Evolutionary conservation across 371 early-diverging fungal genomes (phyloP), one percentile per base, ranked within the genome.

Genomic region (Entomophthora muscae): DNA sequence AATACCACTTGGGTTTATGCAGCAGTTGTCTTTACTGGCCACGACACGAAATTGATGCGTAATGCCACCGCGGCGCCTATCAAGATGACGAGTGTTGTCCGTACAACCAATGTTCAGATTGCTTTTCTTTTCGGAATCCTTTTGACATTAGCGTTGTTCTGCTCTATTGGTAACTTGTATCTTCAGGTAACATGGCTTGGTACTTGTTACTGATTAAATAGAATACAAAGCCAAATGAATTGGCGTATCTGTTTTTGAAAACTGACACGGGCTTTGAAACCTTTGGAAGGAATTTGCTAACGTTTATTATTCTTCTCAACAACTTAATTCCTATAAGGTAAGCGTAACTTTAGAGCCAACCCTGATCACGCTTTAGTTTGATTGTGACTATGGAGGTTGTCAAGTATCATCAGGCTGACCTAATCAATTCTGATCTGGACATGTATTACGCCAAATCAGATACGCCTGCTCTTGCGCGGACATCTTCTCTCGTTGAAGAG

Each of bases 371-470:
- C 31, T 78, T 95, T 75, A 91, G 95, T 66, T 85, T 94, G 63
- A 90, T 93, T 67, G 91, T 99, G 32, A 91, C 89, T 26, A 82
- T 98, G n/a, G 98, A 98, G 72, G 79, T 89, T 64, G 85, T 86
- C 64, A 89, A 86, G 67, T 77, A 81, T 26, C 74, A 82, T 69
- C 82, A 82, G 65, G 78, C 93, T 69, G 79, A 89, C 42, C 80
- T 87, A 21, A 75, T 87, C 1, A 85, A 83, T 69, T 82, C 86
- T 53, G 84, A 79, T 55, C 71, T 90, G 5, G 89, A 89, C 64
- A 65, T 76, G 52, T 68, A 73, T 66, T 75, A 74, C 63, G 90
- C 85, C 64, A 70, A 75, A 61, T 83, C 89, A 0, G 90, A 90
- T 66, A 89, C 89, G 7, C 83, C 90, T 12, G 92, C 92, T 10